phyloP scores from a whole-genome alignment of 75 land plant genomes.

The Sequoiadendron giganteum region DNA sequence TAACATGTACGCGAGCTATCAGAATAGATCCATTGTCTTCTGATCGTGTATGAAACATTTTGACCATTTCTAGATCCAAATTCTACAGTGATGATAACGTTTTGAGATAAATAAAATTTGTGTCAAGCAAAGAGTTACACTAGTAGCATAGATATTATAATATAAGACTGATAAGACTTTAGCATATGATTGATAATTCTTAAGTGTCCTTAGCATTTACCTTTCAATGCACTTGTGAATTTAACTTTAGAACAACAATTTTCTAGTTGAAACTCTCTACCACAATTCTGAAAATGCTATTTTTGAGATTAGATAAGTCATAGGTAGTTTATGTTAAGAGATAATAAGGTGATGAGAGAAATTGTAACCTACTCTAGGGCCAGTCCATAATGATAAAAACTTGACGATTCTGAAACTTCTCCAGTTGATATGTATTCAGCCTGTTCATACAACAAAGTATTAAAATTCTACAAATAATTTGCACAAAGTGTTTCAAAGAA shows the following conservation, averaged over 20 bases:
- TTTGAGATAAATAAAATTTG: background rate
- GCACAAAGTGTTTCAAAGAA: background rate
- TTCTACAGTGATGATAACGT: background rate
- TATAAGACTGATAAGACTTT: background rate
- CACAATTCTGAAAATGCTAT: background rate
- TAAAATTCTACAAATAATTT: background rate
- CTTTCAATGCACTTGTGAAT: background rate
- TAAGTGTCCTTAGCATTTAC: background rate
- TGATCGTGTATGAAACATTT: background rate
- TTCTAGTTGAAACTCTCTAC: background rate
- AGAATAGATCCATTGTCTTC: background rate
- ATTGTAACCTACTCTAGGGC: slow-evolving; percentile 18
- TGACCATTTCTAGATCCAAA: background rate
- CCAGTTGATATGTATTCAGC: slow-evolving; percentile 29
- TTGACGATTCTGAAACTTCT: slow-evolving; percentile 18
- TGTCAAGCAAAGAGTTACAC: background rate
- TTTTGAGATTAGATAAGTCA: background rate
- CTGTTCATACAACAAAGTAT: background rate
- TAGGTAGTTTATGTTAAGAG: background rate
- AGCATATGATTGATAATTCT: background rate
- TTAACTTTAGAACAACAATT: background rate
- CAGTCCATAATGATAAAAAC: slow-evolving; percentile 25
- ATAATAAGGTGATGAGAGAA: background rate
- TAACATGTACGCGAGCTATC: background rate
- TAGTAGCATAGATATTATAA: background rate